These are phyloP conservation scores for Cladophialophora exuberans DNA, from an alignment of 2,329 filamentous ascomycete species.

Conservation along the genomic window DNA sequence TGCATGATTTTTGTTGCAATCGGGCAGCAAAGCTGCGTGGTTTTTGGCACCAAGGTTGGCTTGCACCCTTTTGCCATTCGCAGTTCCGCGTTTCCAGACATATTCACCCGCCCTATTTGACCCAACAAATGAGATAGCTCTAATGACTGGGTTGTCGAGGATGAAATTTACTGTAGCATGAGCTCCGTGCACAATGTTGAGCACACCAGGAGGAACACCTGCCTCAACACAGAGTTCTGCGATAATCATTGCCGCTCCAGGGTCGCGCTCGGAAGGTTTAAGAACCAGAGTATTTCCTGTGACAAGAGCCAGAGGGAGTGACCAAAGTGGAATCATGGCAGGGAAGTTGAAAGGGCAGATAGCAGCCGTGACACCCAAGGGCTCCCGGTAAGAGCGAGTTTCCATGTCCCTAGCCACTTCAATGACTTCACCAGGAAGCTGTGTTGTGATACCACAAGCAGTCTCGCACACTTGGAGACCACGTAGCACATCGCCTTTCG, in stretches of 20 bases:
- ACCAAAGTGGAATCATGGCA: conserved; percentile 72
- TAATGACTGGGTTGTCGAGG: conserved; percentile 68
- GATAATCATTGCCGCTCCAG: conserved; percentile 68
- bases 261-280: conserved; percentile 69
- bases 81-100: conserved; percentile 66
- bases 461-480: conserved; percentile 70
- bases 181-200: conserved; percentile 69
- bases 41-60: conserved; percentile 73
- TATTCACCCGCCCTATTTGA: conserved; percentile 71
- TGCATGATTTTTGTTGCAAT: conserved; percentile 71
- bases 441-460: conserved; percentile 68
- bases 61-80: conserved; percentile 70
- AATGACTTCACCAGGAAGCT: conserved; percentile 66
- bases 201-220: conserved; percentile 66
- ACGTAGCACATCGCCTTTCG: conserved; percentile 67
- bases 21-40: conserved; percentile 68
- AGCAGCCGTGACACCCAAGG: conserved; percentile 65
- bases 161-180: conserved; percentile 71
- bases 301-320: conserved; percentile 65
- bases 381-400: conserved; percentile 67
- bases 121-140: conserved; percentile 70
- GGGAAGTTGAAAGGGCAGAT: conserved; percentile 73
- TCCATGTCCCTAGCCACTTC: conserved; percentile 74
- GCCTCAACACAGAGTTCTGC: conserved; percentile 66
- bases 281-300: conserved; percentile 67